Evolutionary conservation across 2,329 filamentous ascomycete species (phyloP), one percentile per base, ranked within the genome.

Genomic region (Knufia fluminis): DNA sequence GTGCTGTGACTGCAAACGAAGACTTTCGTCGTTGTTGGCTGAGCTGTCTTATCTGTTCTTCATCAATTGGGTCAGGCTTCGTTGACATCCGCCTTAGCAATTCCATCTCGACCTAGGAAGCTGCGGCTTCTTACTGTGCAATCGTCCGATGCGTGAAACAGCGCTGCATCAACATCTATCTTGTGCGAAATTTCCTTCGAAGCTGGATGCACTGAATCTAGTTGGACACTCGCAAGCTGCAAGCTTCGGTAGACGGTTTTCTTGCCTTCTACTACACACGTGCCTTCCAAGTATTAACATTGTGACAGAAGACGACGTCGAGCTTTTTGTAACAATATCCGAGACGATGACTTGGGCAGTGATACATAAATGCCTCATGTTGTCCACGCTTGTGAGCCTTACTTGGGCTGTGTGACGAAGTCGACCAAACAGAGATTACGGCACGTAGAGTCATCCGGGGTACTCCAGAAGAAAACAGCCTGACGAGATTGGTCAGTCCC

Each of bases 21-120:
- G 45, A 48, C 23, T 48, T 40, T 8, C 45, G 45, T 8, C 45
- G 33, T 19, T 48, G 45, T 20, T 26, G 32, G 35, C 45, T 38
- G 10, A 48, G 22, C 16, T 38, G 33, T 19, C 14, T 26, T 4
- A 48, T 38, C 16, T 39, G n/a, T 16, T 48, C 33, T 28, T 48
- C 45, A 20, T 39, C 24, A 20, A 40, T 38, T 16, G 32, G 35
- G 2, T 39, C 45, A 19, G 32, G 32, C 23, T 38, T 46, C 4
- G 28, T 28, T n/a, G 45, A 48, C 7, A 45, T 45, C 6, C 24
- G 24, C 14, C 42, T 10, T 10, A 45, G n/a, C 2, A 32, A 9
- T 7, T 45, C 42, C 42, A 45, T 45, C 33, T 36, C 26, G 26
- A 28, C 6, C 26, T 12, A 6, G 6, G 26, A 12, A 28, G 26